A percentile compares a stretch with the other conserved stretches of the same genome.
phyloP scores from a whole-genome alignment of 805 yeast species.

The Yarrowia bubula region DNA sequence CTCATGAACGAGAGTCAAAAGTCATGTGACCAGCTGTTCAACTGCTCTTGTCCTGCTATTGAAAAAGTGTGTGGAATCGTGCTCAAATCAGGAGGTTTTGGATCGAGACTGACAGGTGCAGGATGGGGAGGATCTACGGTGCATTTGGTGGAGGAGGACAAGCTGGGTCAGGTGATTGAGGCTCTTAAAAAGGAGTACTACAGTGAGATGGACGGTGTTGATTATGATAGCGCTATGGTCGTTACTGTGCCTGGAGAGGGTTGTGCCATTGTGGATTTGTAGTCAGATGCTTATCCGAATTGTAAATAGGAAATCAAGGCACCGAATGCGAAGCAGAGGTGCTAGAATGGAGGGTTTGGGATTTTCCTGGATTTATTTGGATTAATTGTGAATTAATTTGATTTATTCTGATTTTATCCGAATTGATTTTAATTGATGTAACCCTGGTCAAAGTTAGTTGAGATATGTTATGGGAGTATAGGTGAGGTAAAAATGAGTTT shows the following conservation, averaged over 20 bases:
- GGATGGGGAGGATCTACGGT: conserved; percentile 77
- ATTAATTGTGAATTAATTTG: no score
- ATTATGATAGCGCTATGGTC: conserved; percentile 9
- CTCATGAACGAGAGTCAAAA: conserved; percentile 60
- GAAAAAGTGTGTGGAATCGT: conserved; percentile 57
- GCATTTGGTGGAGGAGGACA: conserved; percentile 53
- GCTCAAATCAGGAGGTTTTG: conserved; percentile 53
- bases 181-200: conserved; percentile 54
- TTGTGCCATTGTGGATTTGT: background rate
- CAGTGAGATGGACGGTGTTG: background rate
- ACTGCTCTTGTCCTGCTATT: conserved; percentile 57
- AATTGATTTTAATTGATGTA: no score
- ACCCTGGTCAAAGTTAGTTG: no score
- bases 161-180: conserved; percentile 40
- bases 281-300: background rate
- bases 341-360: no score
- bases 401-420: no score
- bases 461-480: no score
- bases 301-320: background rate
- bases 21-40: conserved; percentile 49
- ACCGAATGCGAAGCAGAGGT: no score
- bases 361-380: no score
- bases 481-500: no score
- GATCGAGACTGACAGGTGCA: conserved; percentile 75
- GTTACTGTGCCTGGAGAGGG: conserved; percentile 18